These are phyloP conservation scores for Mycotypha africana DNA, from an alignment of 371 early-diverging fungal species.

Conservation along the genomic window DNA sequence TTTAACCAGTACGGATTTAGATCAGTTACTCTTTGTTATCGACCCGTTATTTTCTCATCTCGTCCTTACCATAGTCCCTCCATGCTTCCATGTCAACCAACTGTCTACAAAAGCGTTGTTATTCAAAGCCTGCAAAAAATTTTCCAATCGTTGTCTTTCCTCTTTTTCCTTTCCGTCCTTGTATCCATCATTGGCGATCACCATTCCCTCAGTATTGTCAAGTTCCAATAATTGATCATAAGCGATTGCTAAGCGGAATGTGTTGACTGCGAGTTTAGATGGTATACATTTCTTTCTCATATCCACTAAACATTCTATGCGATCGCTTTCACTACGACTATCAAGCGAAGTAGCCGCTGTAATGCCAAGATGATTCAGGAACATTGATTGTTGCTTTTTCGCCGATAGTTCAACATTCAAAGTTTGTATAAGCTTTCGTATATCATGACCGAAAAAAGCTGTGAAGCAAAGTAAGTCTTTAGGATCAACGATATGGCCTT, in stretches of 20 bases:
- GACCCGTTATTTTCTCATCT: not conserved
- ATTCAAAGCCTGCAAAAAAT: slow-evolving; percentile 1
- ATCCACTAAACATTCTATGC: not conserved
- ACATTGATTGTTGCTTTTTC: slow-evolving; percentile 5
- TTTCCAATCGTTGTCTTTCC: slow-evolving; percentile 1
- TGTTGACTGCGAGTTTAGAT: slow-evolving; percentile 9
- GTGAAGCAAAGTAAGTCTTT: slow-evolving; percentile 22
- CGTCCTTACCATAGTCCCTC: not conserved
- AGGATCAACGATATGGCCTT: slow-evolving; percentile 30
- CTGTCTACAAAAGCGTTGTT: slow-evolving; percentile 8
- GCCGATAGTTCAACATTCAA: slow-evolving; percentile 21
- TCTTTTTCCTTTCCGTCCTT: not conserved
- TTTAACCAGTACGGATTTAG: not conserved
- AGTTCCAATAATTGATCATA: slow-evolving; percentile 1
- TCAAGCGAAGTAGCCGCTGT: no score
- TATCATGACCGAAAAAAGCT: slow-evolving; percentile 22
- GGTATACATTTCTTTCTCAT: slow-evolving; percentile 3
- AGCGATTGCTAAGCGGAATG: slow-evolving; percentile 5
- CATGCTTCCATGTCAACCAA: slow-evolving; percentile 3
- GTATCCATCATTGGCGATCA: not conserved
- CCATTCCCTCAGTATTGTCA: not conserved
- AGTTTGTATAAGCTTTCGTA: slow-evolving; percentile 29
- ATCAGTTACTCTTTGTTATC: not conserved
- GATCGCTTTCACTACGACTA: no score
- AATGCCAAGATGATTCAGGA: slow-evolving; percentile 12